Percentiles rank a stretch among this genome's conserved stretches.
These are phyloP conservation scores for Globisporangium okanoganense DNA, from an alignment of 352 stramenopile species.

Conservation along the genomic window DNA sequence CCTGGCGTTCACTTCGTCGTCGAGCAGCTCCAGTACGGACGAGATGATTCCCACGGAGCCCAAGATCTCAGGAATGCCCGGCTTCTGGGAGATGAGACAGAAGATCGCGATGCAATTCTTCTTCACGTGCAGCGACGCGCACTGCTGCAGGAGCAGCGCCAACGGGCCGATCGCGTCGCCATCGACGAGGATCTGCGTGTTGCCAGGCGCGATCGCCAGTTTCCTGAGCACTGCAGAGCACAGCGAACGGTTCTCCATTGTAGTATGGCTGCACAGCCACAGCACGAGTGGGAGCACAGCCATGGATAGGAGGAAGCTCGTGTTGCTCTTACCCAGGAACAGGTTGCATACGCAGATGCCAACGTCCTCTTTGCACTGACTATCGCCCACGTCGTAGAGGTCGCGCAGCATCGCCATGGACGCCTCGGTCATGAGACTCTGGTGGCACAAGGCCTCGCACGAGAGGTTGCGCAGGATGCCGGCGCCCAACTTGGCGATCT, in stretches of 20 bases:
- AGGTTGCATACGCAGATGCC: conserved; percentile 62
- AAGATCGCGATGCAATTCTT: conserved; percentile 71
- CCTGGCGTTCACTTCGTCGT: conserved; percentile 19
- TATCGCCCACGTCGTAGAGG: conserved; percentile 48
- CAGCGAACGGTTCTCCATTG: conserved; percentile 30
- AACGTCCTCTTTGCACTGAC: conserved; percentile 43
- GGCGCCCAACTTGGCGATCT: conserved; percentile 19
- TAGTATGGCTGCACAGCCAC: conserved; percentile 33
- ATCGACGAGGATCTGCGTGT: conserved; percentile 54
- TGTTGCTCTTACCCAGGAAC: conserved; percentile 63
- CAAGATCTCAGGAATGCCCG: conserved; percentile 36
- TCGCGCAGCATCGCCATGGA: conserved; percentile 39
- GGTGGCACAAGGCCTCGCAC: conserved; percentile 30
- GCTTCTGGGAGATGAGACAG: conserved; percentile 48
- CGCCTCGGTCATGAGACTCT: conserved; percentile 32
- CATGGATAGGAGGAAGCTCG: conserved; percentile 39
- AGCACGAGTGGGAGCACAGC: conserved; percentile 52
- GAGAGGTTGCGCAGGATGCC: conserved; percentile 57
- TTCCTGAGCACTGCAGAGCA: conserved; percentile 63
- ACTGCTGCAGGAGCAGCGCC: conserved; percentile 39
- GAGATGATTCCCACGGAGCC: conserved; percentile 56
- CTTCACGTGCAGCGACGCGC: conserved; percentile 39
- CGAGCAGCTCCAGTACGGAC: conserved; percentile 47
- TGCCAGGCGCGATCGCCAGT: conserved; percentile 63
- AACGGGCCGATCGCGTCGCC: conserved; percentile 48